A percentile compares a stretch with the other conserved stretches of the same genome.
These are phyloP conservation scores for Phialophora verrucosa DNA, from an alignment of 2,329 filamentous ascomycete species.

Conservation along the genomic window DNA sequence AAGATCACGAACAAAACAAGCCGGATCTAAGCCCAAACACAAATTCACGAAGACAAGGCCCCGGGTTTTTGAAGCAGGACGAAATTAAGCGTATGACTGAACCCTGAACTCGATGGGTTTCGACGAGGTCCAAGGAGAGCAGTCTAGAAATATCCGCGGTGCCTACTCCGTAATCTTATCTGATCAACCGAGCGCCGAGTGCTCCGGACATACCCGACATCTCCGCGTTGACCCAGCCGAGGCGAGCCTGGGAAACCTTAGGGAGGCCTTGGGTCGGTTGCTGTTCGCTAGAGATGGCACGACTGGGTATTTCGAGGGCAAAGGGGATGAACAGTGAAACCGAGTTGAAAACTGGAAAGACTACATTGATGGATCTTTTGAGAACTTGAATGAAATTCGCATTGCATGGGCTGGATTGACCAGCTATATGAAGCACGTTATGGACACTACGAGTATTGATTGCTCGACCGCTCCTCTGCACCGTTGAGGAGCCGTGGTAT, in stretches of 20 bases:
- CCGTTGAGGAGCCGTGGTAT: neutral
- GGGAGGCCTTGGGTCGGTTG: no score
- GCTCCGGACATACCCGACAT: neutral
- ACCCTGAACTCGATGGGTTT: neutral
- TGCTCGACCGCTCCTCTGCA: conserved; percentile 8
- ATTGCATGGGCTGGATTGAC: conserved; percentile 1
- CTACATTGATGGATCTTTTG: neutral
- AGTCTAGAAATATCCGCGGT: neutral
- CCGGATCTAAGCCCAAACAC: neutral
- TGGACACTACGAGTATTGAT: neutral
- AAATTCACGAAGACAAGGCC: neutral
- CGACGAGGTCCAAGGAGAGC: neutral
- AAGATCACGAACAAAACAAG: neutral
- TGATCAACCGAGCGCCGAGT: conserved; percentile 5
- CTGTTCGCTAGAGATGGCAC: no score
- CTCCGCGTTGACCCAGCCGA: neutral
- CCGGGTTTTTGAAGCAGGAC: neutral
- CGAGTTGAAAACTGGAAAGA: neutral
- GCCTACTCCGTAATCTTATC: conserved; percentile 21
- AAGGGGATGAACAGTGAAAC: neutral
- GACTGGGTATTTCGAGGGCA: neutral
- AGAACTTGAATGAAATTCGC: neutral
- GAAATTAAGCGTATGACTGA: neutral
- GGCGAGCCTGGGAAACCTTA: no score
- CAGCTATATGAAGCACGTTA: conserved; percentile 4